Conservation (phyloP, 768 basidiomycete genomes). For the Collybia nuda region DNA sequence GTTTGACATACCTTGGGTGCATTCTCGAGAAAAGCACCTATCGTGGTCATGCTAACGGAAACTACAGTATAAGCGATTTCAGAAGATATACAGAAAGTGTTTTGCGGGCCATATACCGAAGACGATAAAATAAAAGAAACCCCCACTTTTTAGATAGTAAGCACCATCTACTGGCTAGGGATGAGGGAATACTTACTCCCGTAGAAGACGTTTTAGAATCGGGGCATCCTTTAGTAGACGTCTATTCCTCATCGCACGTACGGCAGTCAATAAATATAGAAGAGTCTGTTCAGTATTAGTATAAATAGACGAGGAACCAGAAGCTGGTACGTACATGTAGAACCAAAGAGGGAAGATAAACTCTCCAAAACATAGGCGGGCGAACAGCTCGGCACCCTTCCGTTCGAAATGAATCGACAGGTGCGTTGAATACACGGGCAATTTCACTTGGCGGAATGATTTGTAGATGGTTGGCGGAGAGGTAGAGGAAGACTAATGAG, state of each 20-base stretch:
- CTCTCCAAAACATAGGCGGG: slow-evolving; percentile 30
- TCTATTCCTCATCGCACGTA: slow-evolving; percentile 31
- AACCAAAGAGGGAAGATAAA: slow-evolving; percentile 35
- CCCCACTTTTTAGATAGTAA: slow-evolving; percentile 27
- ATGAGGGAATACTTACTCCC: slow-evolving; percentile 30
- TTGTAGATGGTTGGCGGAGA: slow-evolving; percentile 15
- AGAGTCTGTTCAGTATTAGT: slow-evolving; percentile 22
- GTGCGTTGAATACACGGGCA: neutral
- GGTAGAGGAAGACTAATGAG: slow-evolving; percentile 29
- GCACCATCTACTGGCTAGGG: neutral
- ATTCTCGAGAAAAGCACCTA: slow-evolving; percentile 30
- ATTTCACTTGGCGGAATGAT: slow-evolving; percentile 6
- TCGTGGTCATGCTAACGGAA: slow-evolving; percentile 28
- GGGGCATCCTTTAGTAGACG: slow-evolving; percentile 28
- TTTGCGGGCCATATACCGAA: slow-evolving; percentile 23
- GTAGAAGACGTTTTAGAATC: slow-evolving; percentile 31
- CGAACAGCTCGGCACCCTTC: slow-evolving; percentile 31
- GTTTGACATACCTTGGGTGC: slow-evolving; percentile 25
- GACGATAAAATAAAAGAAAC: slow-evolving; percentile 40
- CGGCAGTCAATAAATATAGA: slow-evolving; percentile 33
- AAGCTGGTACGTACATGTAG: slow-evolving; percentile 28
- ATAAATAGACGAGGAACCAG: neutral
- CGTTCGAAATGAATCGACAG: slow-evolving; percentile 2
- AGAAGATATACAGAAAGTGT: neutral
- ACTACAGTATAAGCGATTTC: slow-evolving; percentile 15